Evolutionary conservation across 169 alveolate genomes (phyloP), one percentile per base, ranked within the genome.

Genomic region (Plasmodium ovale): DNA sequence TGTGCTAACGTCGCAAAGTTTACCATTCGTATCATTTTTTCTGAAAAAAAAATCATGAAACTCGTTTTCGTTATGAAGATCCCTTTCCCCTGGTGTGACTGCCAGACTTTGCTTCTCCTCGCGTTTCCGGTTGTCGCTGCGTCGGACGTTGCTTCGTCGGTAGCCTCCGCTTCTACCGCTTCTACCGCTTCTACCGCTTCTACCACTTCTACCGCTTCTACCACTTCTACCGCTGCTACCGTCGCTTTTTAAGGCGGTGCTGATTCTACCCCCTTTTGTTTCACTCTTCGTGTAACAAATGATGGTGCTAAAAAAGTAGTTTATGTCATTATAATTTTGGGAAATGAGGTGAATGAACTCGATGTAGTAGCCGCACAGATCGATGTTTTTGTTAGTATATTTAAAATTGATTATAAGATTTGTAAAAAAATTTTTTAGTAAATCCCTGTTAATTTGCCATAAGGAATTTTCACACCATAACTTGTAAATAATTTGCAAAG

Each of bases 381-480:
- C 84, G 12, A 70, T 82, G 29, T 82, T 82, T 35, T 82, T 82
- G 29, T 44, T 82, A 69, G 71, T 82, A 70, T 39, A 82, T 42
- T 82, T 82, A 59, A 82, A 82, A 65, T 82, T 67, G 64, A 23
- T 64, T 10, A 82, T 82, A 23, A 82, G 37, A 53, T 65, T 65
- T 27, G 44, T 65, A 56, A 82, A 82, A 67, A 82, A 82, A 4
- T 27, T 65, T 59, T 82, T 82, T 29, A 82, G 29, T 59, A 82
- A 67, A 21, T 82, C 82, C 33, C 65, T 64, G 35, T 82, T 59
- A 65, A 82, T 65, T 47, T 82, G 90, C 90, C 90, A 82, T 21
- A 82, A 59, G 9, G 82, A 82, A 82, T 82, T 82, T 16, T 82
- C 90, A 31, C 60, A 39, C 90, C 90, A 82, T 29, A 82, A 33